These are phyloP conservation scores for Neoscytalidium dimidiatum DNA, from an alignment of 2,329 filamentous ascomycete genomes.

Conservation along the genomic window DNA sequence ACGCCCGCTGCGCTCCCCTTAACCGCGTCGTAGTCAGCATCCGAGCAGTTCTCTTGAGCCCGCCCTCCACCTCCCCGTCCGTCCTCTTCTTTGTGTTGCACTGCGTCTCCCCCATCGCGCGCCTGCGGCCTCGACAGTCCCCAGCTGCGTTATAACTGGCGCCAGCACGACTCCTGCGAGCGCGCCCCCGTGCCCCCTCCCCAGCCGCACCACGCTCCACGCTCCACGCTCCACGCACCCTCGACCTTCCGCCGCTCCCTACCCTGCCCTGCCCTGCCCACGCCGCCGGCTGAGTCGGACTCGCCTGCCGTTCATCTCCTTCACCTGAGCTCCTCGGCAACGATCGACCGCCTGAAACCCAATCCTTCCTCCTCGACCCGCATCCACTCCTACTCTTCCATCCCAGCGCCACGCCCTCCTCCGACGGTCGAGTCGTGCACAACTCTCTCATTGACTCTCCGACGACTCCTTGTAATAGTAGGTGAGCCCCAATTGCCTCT, in stretches of 20 bases:
- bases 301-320: constrained; percentile 20
- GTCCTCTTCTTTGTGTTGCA: constrained; percentile 20
- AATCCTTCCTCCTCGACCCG: constrained; percentile 14
- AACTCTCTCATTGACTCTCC: constrained; percentile 14
- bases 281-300: constrained; percentile 16
- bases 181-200: constrained; percentile 3
- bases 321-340: constrained; percentile 17
- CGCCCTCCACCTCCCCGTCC: constrained; percentile 16
- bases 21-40: constrained; percentile 19
- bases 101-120: constrained; percentile 14
- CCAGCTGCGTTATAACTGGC: constrained; percentile 16
- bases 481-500: constrained; percentile 29
- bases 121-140: constrained; percentile 9
- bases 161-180: constrained; percentile 12
- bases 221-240: too few relatives aligned
- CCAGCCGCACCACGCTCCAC: too few relatives aligned
- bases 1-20: constrained; percentile 13
- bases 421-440: constrained; percentile 13
- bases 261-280: too few relatives aligned
- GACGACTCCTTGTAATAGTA: constrained; percentile 21
- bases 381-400: constrained; percentile 4
- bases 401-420: neutral
- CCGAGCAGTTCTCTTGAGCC: constrained; percentile 19
- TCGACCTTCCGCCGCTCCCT: constrained; percentile 14
- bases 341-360: constrained; percentile 17